Evolutionary conservation across 2,329 filamentous ascomycete genomes (phyloP).

Genomic region (Cercospora brassicicola): DNA sequence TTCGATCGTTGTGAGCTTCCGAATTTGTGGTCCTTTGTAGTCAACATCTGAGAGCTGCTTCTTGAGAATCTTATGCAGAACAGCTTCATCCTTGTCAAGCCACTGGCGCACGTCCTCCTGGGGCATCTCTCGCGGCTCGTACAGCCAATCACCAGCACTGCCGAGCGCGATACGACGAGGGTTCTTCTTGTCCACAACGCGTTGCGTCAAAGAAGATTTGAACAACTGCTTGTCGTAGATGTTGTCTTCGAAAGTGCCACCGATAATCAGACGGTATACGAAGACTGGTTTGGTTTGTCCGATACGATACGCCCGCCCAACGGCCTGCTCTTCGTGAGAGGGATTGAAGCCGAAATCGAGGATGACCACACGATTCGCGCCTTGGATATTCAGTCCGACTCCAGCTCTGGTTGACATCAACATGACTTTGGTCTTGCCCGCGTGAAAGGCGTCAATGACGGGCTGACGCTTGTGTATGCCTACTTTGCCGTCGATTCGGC

Average conservation of each 20-base stretch:
- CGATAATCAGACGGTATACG: conserved; percentile 78
- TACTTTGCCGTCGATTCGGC: conserved; percentile 68
- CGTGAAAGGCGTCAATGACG: conserved; percentile 69
- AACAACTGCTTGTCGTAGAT: conserved; percentile 74
- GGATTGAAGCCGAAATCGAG: conserved; percentile 84
- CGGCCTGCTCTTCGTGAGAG: conserved; percentile 77
- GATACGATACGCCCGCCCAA: conserved; percentile 81
- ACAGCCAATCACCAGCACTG: conserved; percentile 56
- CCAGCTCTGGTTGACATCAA: conserved; percentile 83
- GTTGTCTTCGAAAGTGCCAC: conserved; percentile 75
- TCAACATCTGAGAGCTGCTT: conserved; percentile 63
- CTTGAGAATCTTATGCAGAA: conserved; percentile 64
- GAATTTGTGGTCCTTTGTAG: conserved; percentile 38
- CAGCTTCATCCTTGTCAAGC: conserved; percentile 58
- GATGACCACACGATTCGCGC: conserved; percentile 82
- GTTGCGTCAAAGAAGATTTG: conserved; percentile 75
- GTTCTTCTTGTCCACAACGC: conserved; percentile 82
- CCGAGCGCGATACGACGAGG: conserved; percentile 65
- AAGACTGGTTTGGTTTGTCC: conserved; percentile 78
- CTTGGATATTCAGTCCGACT: conserved; percentile 77
- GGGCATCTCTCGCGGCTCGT: conserved; percentile 54
- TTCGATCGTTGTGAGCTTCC: conserved; percentile 38
- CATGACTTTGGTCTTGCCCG: conserved; percentile 57
- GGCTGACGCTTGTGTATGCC: conserved; percentile 59
- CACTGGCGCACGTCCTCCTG: conserved; percentile 53